Percentiles rank a stretch among this genome's conserved stretches.
phyloP scores from a whole-genome alignment of 2,329 filamentous ascomycete species.

The Sphaerulina musiva region DNA sequence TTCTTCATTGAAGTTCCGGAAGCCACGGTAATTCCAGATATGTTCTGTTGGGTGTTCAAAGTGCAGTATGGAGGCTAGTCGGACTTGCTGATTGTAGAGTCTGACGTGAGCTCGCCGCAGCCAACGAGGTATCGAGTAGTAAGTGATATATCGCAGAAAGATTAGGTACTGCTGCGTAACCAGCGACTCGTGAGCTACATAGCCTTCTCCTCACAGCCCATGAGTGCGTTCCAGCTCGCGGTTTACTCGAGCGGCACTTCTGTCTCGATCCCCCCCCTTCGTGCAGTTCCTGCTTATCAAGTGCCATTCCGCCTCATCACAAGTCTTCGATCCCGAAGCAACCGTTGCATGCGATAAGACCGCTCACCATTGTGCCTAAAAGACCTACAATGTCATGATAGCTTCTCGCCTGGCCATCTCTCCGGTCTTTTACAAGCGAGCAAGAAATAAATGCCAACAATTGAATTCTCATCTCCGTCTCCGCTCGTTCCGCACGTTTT shows the following conservation, averaged over 20 bases:
- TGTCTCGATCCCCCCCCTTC: conserved; percentile 23
- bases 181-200: neutral
- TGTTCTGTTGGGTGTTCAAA: conserved; percentile 42
- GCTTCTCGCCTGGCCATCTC: too few species aligned
- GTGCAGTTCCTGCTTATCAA: conserved; percentile 42
- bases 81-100: neutral
- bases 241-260: conserved; percentile 36
- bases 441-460: too few species aligned
- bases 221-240: conserved; percentile 34
- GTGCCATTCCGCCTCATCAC: conserved; percentile 46
- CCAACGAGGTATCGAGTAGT: neutral
- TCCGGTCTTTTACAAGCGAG: too few species aligned
- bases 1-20: conserved; percentile 33
- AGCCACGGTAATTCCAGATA: conserved; percentile 32
- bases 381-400: too few species aligned
- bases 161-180: neutral
- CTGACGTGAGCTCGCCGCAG: neutral
- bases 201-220: neutral
- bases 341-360: conserved; percentile 47
- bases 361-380: conserved; percentile 26
- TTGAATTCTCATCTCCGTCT: too few species aligned
- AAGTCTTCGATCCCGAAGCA: conserved; percentile 49
- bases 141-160: neutral
- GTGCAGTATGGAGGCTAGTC: conserved; percentile 22
- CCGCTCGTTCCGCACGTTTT: too few species aligned